A percentile compares a stretch with the other conserved stretches of the same genome.
Evolutionary conservation across 2,329 filamentous ascomycete genomes (phyloP).

Genomic region (Pochonia chlamydosporia): DNA sequence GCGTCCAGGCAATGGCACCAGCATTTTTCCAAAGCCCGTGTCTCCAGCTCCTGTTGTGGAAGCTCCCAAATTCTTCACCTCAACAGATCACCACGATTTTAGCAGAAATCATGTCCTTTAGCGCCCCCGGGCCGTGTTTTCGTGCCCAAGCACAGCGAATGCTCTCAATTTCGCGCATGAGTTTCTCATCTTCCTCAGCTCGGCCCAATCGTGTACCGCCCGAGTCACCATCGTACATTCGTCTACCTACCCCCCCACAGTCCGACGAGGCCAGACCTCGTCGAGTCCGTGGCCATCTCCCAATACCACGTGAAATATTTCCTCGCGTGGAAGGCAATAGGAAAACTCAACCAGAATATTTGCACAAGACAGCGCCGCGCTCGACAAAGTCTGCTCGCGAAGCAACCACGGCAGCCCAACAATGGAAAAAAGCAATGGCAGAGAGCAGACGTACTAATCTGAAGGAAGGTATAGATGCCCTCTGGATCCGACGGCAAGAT

Average conservation of each 20-base stretch:
- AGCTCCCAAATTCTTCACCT: too few relatives aligned
- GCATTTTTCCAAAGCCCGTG: too few relatives aligned
- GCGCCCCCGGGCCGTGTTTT: constrained; percentile 17
- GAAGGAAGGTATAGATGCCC: constrained; percentile 60
- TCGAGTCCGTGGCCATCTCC: constrained; percentile 70
- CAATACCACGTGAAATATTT: constrained; percentile 79
- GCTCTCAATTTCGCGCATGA: constrained; percentile 16
- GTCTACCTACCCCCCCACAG: constrained; percentile 72
- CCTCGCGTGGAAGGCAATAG: constrained; percentile 45
- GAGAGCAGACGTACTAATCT: constrained; percentile 66
- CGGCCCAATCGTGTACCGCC: constrained; percentile 61
- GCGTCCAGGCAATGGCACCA: too few relatives aligned
- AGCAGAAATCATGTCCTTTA: constrained; percentile 20
- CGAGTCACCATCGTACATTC: constrained; percentile 83
- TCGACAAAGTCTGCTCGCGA: constrained; percentile 36
- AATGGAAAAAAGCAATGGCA: constrained; percentile 71
- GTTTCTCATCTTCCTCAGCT: constrained; percentile 30
- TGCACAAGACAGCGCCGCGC: constrained; percentile 51
- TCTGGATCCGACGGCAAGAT: constrained; percentile 60
- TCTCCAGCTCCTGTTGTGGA: too few relatives aligned
- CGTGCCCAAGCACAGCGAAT: constrained; percentile 21
- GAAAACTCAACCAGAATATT: constrained; percentile 58
- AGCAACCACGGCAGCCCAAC: constrained; percentile 32
- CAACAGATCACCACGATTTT: background rate
- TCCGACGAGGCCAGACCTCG: constrained; percentile 44